phyloP scores from a whole-genome alignment of 192 early-diverging fungal genomes.

The Linnemannia hyalina region DNA sequence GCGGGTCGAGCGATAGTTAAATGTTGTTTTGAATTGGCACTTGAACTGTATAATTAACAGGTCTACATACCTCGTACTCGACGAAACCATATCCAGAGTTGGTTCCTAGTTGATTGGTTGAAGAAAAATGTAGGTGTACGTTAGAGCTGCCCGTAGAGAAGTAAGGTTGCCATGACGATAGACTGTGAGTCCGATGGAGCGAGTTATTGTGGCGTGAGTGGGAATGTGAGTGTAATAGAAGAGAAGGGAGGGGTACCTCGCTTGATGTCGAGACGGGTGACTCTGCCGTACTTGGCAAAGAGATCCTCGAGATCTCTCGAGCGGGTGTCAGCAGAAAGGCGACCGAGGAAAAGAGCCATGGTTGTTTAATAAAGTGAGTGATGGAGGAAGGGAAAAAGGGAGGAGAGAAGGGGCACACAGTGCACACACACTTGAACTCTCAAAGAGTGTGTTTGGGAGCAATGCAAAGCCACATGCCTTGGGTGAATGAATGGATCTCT shows the following conservation, averaged over 20 bases:
- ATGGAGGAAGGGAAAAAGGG: not conserved
- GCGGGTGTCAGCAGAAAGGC: conserved; percentile 61
- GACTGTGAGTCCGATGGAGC: not conserved
- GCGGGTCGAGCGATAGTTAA: not conserved
- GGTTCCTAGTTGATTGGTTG: conserved; percentile 26
- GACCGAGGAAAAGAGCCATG: conserved; percentile 64
- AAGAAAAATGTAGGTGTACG: not conserved
- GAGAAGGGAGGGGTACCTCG: conserved; percentile 41
- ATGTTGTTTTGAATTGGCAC: not conserved
- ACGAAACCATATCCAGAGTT: conserved; percentile 66
- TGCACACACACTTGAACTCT: not conserved
- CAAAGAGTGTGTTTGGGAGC: not conserved
- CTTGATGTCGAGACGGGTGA: conserved; percentile 69
- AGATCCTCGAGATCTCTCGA: conserved; percentile 69
- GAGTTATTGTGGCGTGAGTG: not conserved
- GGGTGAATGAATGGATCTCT: no score
- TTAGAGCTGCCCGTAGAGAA: not conserved
- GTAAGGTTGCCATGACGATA: not conserved
- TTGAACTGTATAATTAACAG: not conserved
- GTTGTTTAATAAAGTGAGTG: conserved; percentile 14
- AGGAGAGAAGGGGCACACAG: not conserved
- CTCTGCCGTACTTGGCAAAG: conserved; percentile 67
- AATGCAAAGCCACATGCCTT: not conserved
- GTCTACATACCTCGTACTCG: conserved; percentile 56
- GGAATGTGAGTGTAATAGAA: not conserved